A percentile compares a stretch with the other conserved stretches of the same genome.
phyloP scores from a whole-genome alignment of 495 filamentous ascomycete species.

The Talaromyces borbonicus region DNA sequence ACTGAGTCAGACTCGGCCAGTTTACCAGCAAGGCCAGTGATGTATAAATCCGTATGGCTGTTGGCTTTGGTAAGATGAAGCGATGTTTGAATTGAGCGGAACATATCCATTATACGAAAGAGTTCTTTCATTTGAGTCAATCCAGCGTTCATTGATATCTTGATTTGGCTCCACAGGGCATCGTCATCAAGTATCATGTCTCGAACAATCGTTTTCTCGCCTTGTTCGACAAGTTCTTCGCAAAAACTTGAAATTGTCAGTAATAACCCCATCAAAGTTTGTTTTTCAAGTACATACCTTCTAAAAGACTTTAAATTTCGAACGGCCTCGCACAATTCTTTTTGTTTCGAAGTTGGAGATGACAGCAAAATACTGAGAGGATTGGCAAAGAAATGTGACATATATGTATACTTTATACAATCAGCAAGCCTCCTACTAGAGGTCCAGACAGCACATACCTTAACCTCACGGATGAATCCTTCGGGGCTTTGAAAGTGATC shows the following conservation, averaged over 20 bases:
- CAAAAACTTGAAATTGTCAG: conserved; percentile 27
- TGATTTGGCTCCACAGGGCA: conserved; percentile 27
- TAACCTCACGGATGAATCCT: conserved; percentile 66
- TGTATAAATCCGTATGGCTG: conserved; percentile 43
- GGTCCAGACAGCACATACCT: conserved; percentile 42
- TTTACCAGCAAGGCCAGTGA: conserved; percentile 47
- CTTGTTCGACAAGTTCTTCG: conserved; percentile 34
- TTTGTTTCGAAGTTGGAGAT: conserved; percentile 15
- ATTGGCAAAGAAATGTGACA: conserved; percentile 95
- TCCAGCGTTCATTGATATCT: conserved; percentile 23
- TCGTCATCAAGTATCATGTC: conserved; percentile 44
- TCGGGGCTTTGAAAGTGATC: conserved; percentile 85
- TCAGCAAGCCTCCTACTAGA: conserved; percentile 5
- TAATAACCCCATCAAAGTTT: neutral
- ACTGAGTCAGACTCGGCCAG: conserved; percentile 39
- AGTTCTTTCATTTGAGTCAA: conserved; percentile 34
- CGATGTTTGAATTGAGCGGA: conserved; percentile 33
- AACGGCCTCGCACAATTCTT: conserved; percentile 61
- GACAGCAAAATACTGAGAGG: conserved; percentile 59
- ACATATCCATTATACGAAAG: conserved; percentile 34
- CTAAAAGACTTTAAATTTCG: conserved; percentile 75
- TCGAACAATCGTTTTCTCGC: conserved; percentile 28
- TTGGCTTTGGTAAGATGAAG: conserved; percentile 28
- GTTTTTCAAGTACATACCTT: conserved; percentile 28
- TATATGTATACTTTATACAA: conserved; percentile 66